These are phyloP conservation scores for Trametes pubescens DNA, from an alignment of 1,284 basidiomycete species.

Conservation along the genomic window DNA sequence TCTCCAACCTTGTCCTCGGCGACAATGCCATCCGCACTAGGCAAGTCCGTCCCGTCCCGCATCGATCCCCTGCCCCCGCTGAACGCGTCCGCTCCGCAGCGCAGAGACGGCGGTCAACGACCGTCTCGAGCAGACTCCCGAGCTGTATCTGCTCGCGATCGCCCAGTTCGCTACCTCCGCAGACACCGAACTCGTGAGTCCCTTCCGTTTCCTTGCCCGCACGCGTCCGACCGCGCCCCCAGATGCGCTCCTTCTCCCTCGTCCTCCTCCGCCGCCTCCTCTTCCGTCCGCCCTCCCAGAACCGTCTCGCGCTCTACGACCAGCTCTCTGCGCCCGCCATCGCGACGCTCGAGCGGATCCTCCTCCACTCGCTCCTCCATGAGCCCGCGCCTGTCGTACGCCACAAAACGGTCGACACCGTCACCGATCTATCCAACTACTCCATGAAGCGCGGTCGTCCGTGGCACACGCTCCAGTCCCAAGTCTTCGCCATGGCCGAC, in stretches of 20 bases:
- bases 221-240: constrained; percentile 3
- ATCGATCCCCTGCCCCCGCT: constrained; percentile 12
- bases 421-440: constrained; percentile 76
- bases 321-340: constrained; percentile 72
- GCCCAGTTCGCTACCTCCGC: constrained; percentile 77
- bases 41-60: constrained; percentile 49
- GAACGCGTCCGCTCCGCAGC: constrained; percentile 46
- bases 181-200: constrained; percentile 75
- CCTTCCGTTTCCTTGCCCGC: not conserved
- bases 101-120: constrained; percentile 84
- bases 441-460: constrained; percentile 76
- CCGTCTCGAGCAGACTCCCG: constrained; percentile 74
- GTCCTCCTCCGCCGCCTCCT: constrained; percentile 79
- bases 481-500: constrained; percentile 71
- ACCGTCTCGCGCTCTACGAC: constrained; percentile 67
- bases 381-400: constrained; percentile 65
- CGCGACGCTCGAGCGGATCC: constrained; percentile 70
- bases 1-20: constrained; percentile 81
- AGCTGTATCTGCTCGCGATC: constrained; percentile 77
- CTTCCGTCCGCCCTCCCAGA: constrained; percentile 58
- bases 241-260: constrained; percentile 86
- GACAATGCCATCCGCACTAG: constrained; percentile 80
- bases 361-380: constrained; percentile 70
- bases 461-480: constrained; percentile 80
- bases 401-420: constrained; percentile 76